Evolutionary conservation across 2,329 filamentous ascomycete species (phyloP), one percentile per base, ranked within the genome.

Genomic region (Cordyceps fumosorosea): DNA sequence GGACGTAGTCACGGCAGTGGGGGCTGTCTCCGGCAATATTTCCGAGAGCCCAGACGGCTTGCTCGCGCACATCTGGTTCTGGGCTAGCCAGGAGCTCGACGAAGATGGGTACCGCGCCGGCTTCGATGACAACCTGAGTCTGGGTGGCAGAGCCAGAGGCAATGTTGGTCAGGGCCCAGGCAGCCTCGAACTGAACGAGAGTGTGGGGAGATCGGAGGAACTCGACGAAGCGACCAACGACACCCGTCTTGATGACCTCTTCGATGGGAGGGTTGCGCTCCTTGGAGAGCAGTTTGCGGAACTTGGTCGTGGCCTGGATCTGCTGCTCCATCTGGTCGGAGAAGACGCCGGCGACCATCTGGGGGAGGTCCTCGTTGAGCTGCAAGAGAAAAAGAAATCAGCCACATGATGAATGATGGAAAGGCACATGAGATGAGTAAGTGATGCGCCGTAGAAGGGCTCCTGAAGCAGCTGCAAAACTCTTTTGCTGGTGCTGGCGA

Each of bases 21-120:
- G 95, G 95, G 82, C 93, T 98, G 76, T 99, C 95, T 78, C 95
- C 95, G 67, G 95, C 95, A 79, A 99, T 99, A 80, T 99, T 99
- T 73, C 95, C 95, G 60, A 99, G 82, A 51, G 95, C 95, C 95
- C 95, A 99, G 61, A 99, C 95, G 63, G 95, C 95, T 78, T 99
- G 95, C 79, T 99, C 95, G 68, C 95, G 86, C 51, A 99, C 95
- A 82, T 99, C 95, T 60, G 95, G 93, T 80, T 99, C 95, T 64
- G 91, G 95, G 81, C 93, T 98, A 73, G 84, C 91, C 67, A 99
- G 83, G 64, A 99, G 85, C 81, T 99, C 93, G 67, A 98, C 93
- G 71, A 99, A 99, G 76, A 99, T 99, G 62, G 95, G 95, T 48
- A 99, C 95, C 66, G 95, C 95, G 69, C 95, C 95, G 65, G 95